phyloP scores from a whole-genome alignment of 495 filamentous ascomycete genomes.

The Sordaria brevicollis region DNA sequence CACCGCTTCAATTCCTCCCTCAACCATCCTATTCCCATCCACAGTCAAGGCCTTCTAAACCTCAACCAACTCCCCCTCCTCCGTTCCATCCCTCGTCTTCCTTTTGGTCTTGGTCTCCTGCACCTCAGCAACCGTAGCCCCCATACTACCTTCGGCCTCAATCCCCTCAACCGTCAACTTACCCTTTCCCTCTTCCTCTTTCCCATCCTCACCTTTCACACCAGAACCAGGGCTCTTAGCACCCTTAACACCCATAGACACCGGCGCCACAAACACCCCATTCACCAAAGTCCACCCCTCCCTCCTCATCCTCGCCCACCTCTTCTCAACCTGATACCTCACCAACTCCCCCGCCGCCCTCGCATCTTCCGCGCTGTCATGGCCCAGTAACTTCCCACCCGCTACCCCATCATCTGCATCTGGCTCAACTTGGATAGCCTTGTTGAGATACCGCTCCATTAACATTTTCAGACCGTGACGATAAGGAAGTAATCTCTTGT shows the following conservation, averaged over 20 bases:
- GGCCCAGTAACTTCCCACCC: conserved; percentile 38
- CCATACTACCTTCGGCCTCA: neutral
- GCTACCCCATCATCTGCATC: conserved; percentile 31
- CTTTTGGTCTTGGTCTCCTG: too few species aligned
- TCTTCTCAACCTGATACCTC: conserved; percentile 49
- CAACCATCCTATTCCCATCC: too few species aligned
- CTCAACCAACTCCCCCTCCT: neutral
- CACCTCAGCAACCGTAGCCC: neutral
- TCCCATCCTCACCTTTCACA: neutral
- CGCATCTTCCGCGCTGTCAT: conserved; percentile 86
- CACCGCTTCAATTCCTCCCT: too few species aligned
- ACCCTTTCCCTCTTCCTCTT: neutral
- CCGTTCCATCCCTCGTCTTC: neutral
- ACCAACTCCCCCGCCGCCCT: conserved; percentile 80
- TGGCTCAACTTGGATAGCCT: conserved; percentile 63
- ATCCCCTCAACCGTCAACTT: neutral
- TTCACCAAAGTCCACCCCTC: conserved; percentile 51
- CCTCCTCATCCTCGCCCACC: conserved; percentile 51
- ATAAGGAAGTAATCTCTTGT: conserved; percentile 60
- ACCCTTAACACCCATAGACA: too few species aligned
- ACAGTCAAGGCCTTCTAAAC: neutral
- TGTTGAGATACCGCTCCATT: conserved; percentile 50
- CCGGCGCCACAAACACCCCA: conserved; percentile 41
- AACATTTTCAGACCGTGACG: conserved; percentile 66
- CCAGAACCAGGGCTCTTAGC: too few species aligned